Conservation (phyloP, 2,329 filamentous ascomycete species). For the Capronia americana region DNA sequence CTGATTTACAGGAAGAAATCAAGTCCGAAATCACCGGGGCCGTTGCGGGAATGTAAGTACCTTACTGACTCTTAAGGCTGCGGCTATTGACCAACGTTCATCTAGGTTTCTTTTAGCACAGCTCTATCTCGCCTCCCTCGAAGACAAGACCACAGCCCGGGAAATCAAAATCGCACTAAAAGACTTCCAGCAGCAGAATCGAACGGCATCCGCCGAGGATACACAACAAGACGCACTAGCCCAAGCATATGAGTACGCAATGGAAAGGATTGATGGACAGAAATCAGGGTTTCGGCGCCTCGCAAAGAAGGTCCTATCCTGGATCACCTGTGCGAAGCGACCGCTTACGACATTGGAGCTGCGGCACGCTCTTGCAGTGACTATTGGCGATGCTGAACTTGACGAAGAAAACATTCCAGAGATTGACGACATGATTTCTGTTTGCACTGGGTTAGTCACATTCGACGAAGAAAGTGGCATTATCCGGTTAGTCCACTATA, state of each 20-base stretch:
- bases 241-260: no score
- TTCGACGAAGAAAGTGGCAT: constrained; percentile 37
- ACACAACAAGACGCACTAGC: no score
- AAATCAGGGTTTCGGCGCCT: constrained; percentile 9
- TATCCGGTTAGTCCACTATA: constrained; percentile 51
- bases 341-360: constrained; percentile 39
- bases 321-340: constrained; percentile 35
- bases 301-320: constrained; percentile 37
- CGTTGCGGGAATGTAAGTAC: constrained; percentile 38
- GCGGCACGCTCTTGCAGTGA: constrained; percentile 41
- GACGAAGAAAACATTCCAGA: constrained; percentile 39
- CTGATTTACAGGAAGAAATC: constrained; percentile 18
- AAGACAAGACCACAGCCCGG: not conserved
- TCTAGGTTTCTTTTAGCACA: constrained; percentile 28
- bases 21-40: constrained; percentile 25
- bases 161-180: constrained; percentile 6
- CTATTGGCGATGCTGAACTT: constrained; percentile 31
- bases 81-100: no score
- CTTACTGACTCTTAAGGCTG: not conserved
- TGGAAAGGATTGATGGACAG: constrained; percentile 34
- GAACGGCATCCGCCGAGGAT: constrained; percentile 12
- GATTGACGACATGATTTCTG: constrained; percentile 34
- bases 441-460: constrained; percentile 40
- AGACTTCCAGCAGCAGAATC: not conserved
- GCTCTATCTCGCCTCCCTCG: constrained; percentile 10